Conservation (phyloP, 2,329 filamentous ascomycete species). For the Aspergillus carbonarius region DNA sequence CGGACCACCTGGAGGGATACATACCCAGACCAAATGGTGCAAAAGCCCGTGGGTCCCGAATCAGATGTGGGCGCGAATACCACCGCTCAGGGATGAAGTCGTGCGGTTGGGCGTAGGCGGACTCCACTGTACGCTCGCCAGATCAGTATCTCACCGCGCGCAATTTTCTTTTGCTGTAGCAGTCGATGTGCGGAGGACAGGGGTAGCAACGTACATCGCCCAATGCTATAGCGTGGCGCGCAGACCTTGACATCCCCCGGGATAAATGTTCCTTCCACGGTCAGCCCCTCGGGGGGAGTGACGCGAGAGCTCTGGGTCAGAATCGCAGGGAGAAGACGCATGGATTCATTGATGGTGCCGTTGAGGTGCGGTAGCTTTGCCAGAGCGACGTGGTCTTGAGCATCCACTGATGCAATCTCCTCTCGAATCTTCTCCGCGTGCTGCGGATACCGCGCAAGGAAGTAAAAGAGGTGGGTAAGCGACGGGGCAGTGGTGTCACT, state of each 20-base stretch:
- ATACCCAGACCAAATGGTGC: constrained; percentile 35
- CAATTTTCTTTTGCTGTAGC: too few species aligned
- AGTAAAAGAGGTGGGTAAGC: neutral
- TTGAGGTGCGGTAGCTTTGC: constrained; percentile 13
- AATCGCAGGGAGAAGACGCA: constrained; percentile 14
- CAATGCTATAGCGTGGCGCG: constrained; percentile 24
- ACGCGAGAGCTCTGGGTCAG: constrained; percentile 8
- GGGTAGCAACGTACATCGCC: constrained; percentile 20
- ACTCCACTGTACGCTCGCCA: constrained; percentile 18
- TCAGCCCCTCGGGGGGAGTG: constrained; percentile 19
- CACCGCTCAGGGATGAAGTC: constrained; percentile 36
- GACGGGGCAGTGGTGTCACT: neutral
- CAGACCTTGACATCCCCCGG: constrained; percentile 21
- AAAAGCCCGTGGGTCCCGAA: constrained; percentile 35
- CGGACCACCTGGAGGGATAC: too few species aligned
- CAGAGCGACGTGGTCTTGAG: neutral
- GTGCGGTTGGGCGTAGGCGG: constrained; percentile 25
- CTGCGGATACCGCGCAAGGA: neutral
- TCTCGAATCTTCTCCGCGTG: neutral
- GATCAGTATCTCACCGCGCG: too few species aligned
- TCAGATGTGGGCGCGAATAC: constrained; percentile 33
- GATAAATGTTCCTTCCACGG: constrained; percentile 15
- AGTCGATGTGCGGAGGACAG: neutral
- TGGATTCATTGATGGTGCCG: constrained; percentile 16
- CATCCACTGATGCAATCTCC: neutral